Evolutionary conservation across 2,329 filamentous ascomycete genomes (phyloP).

Genomic region (Didymella sp.): DNA sequence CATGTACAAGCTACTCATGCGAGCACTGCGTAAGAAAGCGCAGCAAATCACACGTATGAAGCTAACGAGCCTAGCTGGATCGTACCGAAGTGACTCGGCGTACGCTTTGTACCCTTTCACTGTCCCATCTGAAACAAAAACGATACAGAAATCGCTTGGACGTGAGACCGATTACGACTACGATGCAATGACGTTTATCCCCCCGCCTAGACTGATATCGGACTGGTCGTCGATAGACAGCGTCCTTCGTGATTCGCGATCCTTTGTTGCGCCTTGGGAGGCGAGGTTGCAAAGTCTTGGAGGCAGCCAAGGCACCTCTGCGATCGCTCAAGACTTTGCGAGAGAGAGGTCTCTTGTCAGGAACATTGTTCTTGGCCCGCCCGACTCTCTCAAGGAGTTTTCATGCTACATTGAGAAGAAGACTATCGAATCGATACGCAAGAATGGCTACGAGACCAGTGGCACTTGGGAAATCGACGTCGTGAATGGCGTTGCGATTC

Average conservation of each 20-base stretch:
- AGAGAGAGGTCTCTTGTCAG: not conserved
- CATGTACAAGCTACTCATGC: not conserved
- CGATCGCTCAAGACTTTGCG: not conserved
- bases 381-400: not conserved
- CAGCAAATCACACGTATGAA: not conserved
- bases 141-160: not conserved
- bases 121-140: not conserved
- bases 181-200: not conserved
- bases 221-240: not conserved
- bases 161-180: not conserved
- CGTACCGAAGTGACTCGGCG: not conserved
- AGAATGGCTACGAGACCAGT: not conserved
- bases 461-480: not conserved
- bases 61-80: not conserved
- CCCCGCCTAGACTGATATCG: not conserved
- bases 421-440: not conserved
- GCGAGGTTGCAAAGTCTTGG: slow-evolving; percentile 63
- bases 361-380: not conserved
- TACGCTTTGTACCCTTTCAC: not conserved
- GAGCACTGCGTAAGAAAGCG: not conserved
- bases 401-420: not conserved
- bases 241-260: slow-evolving; percentile 50
- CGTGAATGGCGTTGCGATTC: not conserved
- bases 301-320: slow-evolving; percentile 57
- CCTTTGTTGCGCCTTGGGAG: slow-evolving; percentile 69